A percentile compares a stretch with the other conserved stretches of the same genome.
phyloP scores from a whole-genome alignment of 441 rosid genomes.

The Oxalis stricta region DNA sequence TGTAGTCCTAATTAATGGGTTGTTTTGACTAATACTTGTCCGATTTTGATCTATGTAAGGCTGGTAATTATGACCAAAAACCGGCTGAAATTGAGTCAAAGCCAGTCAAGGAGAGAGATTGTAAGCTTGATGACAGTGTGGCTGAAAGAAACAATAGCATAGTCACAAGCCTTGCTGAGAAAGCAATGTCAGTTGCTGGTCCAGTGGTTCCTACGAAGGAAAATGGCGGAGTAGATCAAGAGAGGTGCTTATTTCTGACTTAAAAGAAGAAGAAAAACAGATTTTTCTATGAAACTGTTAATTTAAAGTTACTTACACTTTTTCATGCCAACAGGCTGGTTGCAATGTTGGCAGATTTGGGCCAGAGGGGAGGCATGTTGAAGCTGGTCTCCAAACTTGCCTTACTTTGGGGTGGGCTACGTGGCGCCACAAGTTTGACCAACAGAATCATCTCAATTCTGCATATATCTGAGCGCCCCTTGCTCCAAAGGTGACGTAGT shows the following conservation, averaged over 20 bases:
- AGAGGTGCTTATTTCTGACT: conserved; percentile 36
- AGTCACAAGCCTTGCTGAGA: conserved; percentile 88
- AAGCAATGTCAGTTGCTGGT: conserved; percentile 90
- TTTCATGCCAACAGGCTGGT: conserved; percentile 49
- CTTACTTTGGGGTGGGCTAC: conserved; percentile 98
- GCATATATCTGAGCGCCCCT: conserved; percentile 68
- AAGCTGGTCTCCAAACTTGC: conserved; percentile 85
- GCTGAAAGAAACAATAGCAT: conserved; percentile 30
- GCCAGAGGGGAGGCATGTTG: conserved; percentile 91
- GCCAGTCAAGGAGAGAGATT: conserved; percentile 22
- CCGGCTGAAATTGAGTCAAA: conserved; percentile 22
- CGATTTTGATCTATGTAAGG: no score
- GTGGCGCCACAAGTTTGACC: conserved; percentile 92
- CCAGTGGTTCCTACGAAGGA: conserved; percentile 93
- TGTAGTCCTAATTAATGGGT: no score
- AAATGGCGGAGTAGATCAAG: conserved; percentile 95
- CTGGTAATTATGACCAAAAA: no score
- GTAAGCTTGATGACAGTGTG: conserved; percentile 24
- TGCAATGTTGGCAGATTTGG: conserved; percentile 74
- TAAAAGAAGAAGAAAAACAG: background rate
- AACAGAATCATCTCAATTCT: conserved; percentile 70
- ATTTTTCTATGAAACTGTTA: conserved; percentile 1
- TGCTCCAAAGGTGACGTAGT: conserved; percentile 56
- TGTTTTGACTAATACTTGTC: no score
- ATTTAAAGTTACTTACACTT: conserved; percentile 7